Conservation (phyloP, 2,329 filamentous ascomycete genomes). For the Fusarium buharicum region DNA sequence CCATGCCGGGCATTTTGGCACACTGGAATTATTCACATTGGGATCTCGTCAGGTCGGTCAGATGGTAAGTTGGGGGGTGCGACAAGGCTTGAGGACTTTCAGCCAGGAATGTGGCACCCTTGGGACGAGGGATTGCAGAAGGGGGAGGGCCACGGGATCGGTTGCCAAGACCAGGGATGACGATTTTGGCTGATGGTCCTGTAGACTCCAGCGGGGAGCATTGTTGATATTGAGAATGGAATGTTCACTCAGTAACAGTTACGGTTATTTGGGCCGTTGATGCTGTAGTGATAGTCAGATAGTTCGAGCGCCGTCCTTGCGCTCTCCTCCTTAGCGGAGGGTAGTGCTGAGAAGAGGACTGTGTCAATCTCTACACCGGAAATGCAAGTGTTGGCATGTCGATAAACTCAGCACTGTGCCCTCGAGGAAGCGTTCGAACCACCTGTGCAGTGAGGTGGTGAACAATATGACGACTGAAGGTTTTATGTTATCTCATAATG, state of each 20-base stretch:
- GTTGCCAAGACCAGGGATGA: slow-evolving; percentile 3
- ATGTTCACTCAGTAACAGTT: slow-evolving; percentile 14
- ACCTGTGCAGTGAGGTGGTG: not conserved
- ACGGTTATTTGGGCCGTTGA: slow-evolving; percentile 3
- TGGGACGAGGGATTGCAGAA: slow-evolving; percentile 13
- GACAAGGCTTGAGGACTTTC: slow-evolving; percentile 23
- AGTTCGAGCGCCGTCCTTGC: not conserved
- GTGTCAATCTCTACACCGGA: slow-evolving; percentile 9
- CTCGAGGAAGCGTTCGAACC: not conserved
- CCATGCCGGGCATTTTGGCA: slow-evolving; percentile 20
- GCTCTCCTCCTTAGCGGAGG: not conserved
- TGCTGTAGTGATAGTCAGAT: not conserved
- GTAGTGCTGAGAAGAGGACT: slow-evolving; percentile 10
- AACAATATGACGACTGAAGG: slow-evolving; percentile 4
- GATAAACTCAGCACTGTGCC: slow-evolving; percentile 28
- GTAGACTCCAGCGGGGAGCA: not conserved
- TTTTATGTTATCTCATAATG: slow-evolving; percentile 17
- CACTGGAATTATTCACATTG: slow-evolving; percentile 13
- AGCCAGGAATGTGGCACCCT: slow-evolving; percentile 34
- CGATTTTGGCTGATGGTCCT: not conserved
- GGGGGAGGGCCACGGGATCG: slow-evolving; percentile 25
- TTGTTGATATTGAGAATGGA: slow-evolving; percentile 20
- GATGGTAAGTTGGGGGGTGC: slow-evolving; percentile 22
- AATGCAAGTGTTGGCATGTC: not conserved
- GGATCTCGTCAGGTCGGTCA: slow-evolving; percentile 22